Percentiles rank a stretch among this genome's conserved stretches.
Evolutionary conservation across 176 grass and related monocot species (phyloP).

Genomic region (Musa schizocarpa): DNA sequence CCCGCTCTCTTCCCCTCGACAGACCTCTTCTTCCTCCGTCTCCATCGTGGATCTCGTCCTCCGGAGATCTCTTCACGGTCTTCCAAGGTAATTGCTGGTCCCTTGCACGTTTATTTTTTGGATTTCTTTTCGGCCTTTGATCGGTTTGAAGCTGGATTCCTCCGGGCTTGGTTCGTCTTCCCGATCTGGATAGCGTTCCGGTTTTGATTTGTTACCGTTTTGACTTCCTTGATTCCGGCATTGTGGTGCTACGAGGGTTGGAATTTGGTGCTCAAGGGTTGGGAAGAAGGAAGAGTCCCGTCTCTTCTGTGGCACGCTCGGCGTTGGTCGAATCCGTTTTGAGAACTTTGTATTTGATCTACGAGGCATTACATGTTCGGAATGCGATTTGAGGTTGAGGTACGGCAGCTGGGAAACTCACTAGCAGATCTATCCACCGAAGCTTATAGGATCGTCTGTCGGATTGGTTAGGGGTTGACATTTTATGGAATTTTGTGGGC

Average conservation of each 20-base stretch:
- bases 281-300: not conserved
- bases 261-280: not conserved
- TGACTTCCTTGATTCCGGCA: not conserved
- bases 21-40: too few relatives aligned
- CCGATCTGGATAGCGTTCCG: not conserved
- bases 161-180: not conserved
- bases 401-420: not conserved
- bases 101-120: not conserved
- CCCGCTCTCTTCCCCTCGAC: not conserved
- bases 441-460: not conserved
- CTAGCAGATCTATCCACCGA: not conserved
- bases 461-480: not conserved
- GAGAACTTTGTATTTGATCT: not conserved
- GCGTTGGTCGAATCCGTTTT: not conserved
- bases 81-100: not conserved
- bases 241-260: not conserved
- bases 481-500: not conserved
- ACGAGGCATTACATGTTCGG: not conserved
- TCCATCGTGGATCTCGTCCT: constrained; percentile 1
- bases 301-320: not conserved
- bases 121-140: not conserved
- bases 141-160: not conserved
- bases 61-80: not conserved
- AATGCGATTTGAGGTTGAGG: constrained; percentile 3
- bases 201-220: too few relatives aligned